phyloP scores from a whole-genome alignment of 2,329 filamentous ascomycete species.

The Colletotrichum cordylinicola region DNA sequence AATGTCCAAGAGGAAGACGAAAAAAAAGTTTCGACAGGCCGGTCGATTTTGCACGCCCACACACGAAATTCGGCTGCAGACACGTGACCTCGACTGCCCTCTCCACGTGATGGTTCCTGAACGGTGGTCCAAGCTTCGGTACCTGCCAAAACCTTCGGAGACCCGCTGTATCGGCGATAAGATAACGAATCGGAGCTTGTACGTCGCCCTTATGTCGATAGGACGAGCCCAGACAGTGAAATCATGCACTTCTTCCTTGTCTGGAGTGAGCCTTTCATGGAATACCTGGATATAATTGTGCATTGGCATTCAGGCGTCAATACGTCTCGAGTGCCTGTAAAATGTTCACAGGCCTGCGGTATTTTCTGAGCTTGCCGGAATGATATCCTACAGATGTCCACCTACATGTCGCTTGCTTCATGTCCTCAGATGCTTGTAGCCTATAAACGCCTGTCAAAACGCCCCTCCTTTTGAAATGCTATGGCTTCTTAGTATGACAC shows the following conservation, averaged over 20 bases:
- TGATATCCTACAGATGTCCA: not conserved
- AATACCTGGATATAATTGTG: not conserved
- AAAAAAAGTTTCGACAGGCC: not conserved
- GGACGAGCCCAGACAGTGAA: not conserved
- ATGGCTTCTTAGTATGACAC: not conserved
- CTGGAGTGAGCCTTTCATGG: not conserved
- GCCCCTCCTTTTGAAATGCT: not conserved
- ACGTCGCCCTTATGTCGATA: not conserved
- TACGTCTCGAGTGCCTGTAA: not conserved
- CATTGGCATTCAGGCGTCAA: not conserved
- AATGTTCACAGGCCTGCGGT: not conserved
- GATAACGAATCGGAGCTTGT: not conserved
- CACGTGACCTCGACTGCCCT: not conserved
- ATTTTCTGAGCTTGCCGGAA: not conserved
- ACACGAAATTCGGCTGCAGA: not conserved
- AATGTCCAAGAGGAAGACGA: not conserved
- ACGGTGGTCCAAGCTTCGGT: not conserved
- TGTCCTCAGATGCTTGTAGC: not conserved
- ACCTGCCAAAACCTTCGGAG: not conserved
- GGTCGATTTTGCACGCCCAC: not conserved
- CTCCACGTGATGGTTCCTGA: not conserved
- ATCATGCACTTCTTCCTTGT: not conserved
- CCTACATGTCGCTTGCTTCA: not conserved
- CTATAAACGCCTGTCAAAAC: slow-evolving; percentile 4
- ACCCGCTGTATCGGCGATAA: not conserved